Conservation (phyloP, 78 protist species). For the Polysphondylium violaceum region DNA sequence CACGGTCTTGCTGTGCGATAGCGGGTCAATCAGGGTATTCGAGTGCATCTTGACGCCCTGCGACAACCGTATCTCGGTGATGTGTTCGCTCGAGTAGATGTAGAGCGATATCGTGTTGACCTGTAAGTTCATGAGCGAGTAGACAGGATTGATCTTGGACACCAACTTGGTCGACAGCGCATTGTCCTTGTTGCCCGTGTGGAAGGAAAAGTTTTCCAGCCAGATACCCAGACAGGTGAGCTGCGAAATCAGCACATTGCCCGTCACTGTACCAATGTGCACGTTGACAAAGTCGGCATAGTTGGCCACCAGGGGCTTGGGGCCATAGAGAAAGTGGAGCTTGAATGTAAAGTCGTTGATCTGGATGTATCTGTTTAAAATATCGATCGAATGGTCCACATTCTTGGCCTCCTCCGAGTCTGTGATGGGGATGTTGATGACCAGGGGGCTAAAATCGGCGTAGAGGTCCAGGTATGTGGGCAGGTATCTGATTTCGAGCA, state of each 20-base stretch:
- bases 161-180: slow-evolving; percentile 70
- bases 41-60: slow-evolving; percentile 60
- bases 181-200: slow-evolving; percentile 60
- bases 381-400: not conserved
- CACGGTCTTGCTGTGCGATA: slow-evolving; percentile 38
- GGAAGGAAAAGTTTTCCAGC: slow-evolving; percentile 67
- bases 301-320: slow-evolving; percentile 27
- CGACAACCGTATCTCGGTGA: slow-evolving; percentile 52
- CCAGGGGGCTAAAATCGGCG: slow-evolving; percentile 68
- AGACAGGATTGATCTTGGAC: slow-evolving; percentile 54
- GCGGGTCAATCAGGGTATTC: slow-evolving; percentile 42
- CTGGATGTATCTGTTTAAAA: slow-evolving; percentile 45
- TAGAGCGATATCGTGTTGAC: slow-evolving; percentile 44
- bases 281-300: slow-evolving; percentile 65
- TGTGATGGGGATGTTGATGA: slow-evolving; percentile 49
- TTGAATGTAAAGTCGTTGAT: slow-evolving; percentile 78
- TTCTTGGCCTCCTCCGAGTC: slow-evolving; percentile 15
- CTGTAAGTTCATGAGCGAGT: slow-evolving; percentile 18
- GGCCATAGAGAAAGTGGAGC: slow-evolving; percentile 72
- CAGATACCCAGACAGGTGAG: slow-evolving; percentile 71
- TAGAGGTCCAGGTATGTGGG: slow-evolving; percentile 66
- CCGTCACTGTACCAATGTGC: slow-evolving; percentile 66
- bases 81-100: slow-evolving; percentile 56
- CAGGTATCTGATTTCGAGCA: slow-evolving; percentile 56
- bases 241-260: slow-evolving; percentile 57